phyloP scores from a whole-genome alignment of 768 basidiomycete genomes.

The Trametes gibbosa region DNA sequence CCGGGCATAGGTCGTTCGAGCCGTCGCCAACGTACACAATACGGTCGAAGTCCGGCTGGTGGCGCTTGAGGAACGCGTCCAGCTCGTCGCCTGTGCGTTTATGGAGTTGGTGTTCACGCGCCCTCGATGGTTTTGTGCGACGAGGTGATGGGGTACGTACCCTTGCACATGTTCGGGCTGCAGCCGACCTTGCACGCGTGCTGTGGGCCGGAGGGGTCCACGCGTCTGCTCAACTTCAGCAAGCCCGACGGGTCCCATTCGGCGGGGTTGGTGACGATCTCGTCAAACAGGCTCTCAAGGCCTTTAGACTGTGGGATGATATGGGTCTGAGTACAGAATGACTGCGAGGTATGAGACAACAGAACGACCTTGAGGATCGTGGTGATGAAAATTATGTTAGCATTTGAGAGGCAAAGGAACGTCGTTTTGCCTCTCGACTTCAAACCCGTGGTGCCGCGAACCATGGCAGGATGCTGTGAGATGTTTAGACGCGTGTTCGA shows the following conservation, averaged over 20 bases:
- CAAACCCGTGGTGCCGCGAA: conserved; percentile 77
- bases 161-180: conserved; percentile 98
- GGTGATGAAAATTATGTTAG: conserved; percentile 87
- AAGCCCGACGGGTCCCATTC: conserved; percentile 70
- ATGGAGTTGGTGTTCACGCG: background rate
- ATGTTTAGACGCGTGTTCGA: background rate
- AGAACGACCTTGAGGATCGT: conserved; percentile 76
- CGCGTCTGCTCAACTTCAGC: conserved; percentile 70
- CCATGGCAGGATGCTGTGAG: conserved; percentile 92
- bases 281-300: conserved; percentile 68
- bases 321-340: background rate
- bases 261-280: conserved; percentile 92
- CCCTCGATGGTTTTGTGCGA: too few species aligned
- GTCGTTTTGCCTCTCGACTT: conserved; percentile 69
- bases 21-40: conserved; percentile 94
- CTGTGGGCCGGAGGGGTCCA: conserved; percentile 75
- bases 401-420: conserved; percentile 91
- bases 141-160: conserved; percentile 32
- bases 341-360: background rate
- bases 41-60: conserved; percentile 64
- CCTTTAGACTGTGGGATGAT: conserved; percentile 60
- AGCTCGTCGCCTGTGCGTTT: conserved; percentile 77
- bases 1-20: conserved; percentile 92
- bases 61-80: conserved; percentile 68
- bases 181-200: conserved; percentile 88